These are phyloP conservation scores for Cyberlindnera galapagoensis DNA, from an alignment of 805 yeast species.

Conservation along the genomic window DNA sequence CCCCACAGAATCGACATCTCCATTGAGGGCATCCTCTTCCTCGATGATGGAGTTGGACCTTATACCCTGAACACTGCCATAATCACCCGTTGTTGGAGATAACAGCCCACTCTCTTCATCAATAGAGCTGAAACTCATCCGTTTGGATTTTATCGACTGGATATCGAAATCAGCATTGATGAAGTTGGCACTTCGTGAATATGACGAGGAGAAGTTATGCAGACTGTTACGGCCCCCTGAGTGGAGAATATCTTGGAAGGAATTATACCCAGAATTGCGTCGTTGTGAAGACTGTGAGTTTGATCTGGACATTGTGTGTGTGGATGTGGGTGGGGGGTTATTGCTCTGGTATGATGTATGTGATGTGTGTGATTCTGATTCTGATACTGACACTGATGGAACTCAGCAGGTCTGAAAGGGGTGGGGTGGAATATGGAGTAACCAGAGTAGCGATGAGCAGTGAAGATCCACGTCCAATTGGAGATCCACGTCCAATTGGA, in stretches of 20 bases:
- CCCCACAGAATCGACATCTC: constrained; percentile 8
- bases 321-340: too few species aligned
- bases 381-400: too few species aligned
- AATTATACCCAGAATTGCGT: constrained; percentile 19
- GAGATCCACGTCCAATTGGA: too few species aligned
- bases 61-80: constrained; percentile 1
- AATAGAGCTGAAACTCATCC: constrained; percentile 12
- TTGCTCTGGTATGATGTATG: too few species aligned
- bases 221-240: constrained; percentile 23
- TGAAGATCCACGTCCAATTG: too few species aligned
- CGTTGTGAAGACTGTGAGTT: too few species aligned
- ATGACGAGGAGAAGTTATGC: constrained; percentile 22
- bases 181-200: constrained; percentile 21
- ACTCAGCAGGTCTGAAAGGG: too few species aligned
- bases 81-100: too few species aligned
- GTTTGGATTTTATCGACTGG: constrained; percentile 10
- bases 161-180: constrained; percentile 24
- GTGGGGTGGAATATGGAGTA: too few species aligned
- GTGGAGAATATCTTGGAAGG: constrained; percentile 20
- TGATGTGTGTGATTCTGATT: too few species aligned
- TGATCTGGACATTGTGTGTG: too few species aligned
- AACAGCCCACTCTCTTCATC: constrained; percentile 14
- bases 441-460: too few species aligned
- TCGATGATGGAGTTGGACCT: not conserved
- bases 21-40: constrained; percentile 1